Percentiles rank a stretch among this genome's conserved stretches.
phyloP scores from a whole-genome alignment of 257 asterid genomes.

The Galeopsis tetrahit region DNA sequence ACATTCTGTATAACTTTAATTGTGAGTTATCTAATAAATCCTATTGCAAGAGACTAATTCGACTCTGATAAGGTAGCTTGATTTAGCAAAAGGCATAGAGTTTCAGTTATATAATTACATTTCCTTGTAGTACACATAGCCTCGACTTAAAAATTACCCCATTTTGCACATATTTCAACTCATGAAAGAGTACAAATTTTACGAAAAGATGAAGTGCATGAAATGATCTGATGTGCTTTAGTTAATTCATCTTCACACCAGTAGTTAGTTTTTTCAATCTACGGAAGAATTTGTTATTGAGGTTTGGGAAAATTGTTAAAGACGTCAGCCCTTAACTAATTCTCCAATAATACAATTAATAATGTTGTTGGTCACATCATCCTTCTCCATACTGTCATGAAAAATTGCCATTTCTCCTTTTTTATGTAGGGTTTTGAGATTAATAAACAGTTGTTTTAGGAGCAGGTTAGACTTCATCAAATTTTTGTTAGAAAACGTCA shows the following conservation, averaged over 20 bases:
- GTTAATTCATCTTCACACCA: no score
- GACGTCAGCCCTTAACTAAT: not conserved
- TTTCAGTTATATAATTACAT: not conserved
- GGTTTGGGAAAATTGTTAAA: constrained; percentile 13
- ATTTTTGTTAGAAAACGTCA: constrained; percentile 29
- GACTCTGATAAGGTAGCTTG: constrained; percentile 7
- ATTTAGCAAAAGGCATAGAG: not conserved
- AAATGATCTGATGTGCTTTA: no score
- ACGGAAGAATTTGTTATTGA: not conserved
- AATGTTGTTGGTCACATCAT: constrained; percentile 7
- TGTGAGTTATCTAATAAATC: not conserved
- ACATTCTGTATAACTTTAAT: not conserved
- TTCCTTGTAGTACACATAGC: not conserved
- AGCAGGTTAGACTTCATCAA: constrained; percentile 42
- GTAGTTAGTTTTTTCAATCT: not conserved
- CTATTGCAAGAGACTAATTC: constrained; percentile 6
- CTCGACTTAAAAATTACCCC: not conserved
- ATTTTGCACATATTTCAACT: no score
- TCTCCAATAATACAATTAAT: constrained; percentile 12
- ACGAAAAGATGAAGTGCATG: no score
- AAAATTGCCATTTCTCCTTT: constrained; percentile 16
- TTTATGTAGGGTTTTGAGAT: constrained; percentile 17
- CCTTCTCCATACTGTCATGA: constrained; percentile 33
- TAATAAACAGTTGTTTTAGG: constrained; percentile 11
- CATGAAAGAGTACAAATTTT: no score